phyloP scores from a whole-genome alignment of 148 eudicot species.

The Fallopia convolvulus region DNA sequence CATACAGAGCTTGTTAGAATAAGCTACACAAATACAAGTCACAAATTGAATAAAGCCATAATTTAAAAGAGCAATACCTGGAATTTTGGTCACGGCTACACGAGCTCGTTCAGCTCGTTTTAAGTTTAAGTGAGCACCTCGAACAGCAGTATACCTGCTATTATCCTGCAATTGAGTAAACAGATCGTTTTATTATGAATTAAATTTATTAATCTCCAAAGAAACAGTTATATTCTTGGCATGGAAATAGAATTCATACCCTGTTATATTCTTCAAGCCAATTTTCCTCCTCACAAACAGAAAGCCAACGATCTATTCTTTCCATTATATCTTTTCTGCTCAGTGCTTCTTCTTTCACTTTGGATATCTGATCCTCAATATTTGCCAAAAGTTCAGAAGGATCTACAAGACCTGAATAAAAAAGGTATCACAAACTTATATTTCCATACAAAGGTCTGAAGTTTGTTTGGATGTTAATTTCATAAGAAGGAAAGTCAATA shows the following conservation, averaged over 20 bases:
- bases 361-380: constrained; percentile 50
- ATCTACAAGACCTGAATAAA: constrained; percentile 53
- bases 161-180: constrained; percentile 45
- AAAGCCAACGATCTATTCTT: constrained; percentile 55
- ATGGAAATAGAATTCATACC: constrained; percentile 17
- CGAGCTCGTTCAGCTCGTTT: constrained; percentile 97
- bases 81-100: constrained; percentile 66
- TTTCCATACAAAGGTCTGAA: background rate
- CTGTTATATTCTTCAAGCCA: constrained; percentile 67
- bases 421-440: background rate
- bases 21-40: background rate
- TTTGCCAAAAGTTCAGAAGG: constrained; percentile 57
- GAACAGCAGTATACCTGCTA: constrained; percentile 79
- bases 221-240: no score
- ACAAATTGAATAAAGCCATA: background rate
- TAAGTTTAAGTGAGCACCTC: constrained; percentile 82
- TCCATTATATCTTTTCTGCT: constrained; percentile 63
- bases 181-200: background rate
- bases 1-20: background rate
- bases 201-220: background rate
- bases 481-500: constrained; percentile 11
- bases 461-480: background rate
- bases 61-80: constrained; percentile 37
- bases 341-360: constrained; percentile 53
- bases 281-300: constrained; percentile 68